Evolutionary conservation across 2,329 filamentous ascomycete genomes (phyloP).

Genomic region (Aspergillus versicolor): DNA sequence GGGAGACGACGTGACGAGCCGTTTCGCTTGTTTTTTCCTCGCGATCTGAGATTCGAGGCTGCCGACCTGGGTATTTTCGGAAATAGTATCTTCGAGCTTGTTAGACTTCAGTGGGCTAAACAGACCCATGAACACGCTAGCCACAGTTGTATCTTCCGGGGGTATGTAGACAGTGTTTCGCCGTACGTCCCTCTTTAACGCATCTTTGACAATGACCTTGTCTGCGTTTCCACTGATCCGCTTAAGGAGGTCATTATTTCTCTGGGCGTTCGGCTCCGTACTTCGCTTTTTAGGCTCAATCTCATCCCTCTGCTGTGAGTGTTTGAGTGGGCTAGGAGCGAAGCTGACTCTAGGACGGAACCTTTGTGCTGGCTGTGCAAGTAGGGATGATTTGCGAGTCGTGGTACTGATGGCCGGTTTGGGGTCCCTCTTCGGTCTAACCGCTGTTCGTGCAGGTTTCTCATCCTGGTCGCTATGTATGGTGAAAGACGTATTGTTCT

Average conservation of each 20-base stretch:
- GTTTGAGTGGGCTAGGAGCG: slow-evolving; percentile 21
- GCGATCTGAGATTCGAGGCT: slow-evolving; percentile 36
- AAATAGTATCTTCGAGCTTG: not conserved
- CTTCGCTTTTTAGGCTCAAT: slow-evolving; percentile 5
- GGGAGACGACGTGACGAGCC: slow-evolving; percentile 20
- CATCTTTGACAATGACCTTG: slow-evolving; percentile 13
- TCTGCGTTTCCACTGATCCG: slow-evolving; percentile 11
- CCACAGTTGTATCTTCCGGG: slow-evolving; percentile 41
- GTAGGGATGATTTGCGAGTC: slow-evolving; percentile 33
- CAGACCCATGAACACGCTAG: slow-evolving; percentile 45
- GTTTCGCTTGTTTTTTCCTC: slow-evolving; percentile 31
- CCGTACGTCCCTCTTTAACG: slow-evolving; percentile 32
- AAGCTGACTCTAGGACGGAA: slow-evolving; percentile 36
- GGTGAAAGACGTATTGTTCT: slow-evolving; percentile 29
- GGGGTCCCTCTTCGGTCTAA: slow-evolving; percentile 21
- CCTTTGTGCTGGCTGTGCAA: slow-evolving; percentile 42
- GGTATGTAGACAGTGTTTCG: slow-evolving; percentile 45
- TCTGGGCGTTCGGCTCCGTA: slow-evolving; percentile 12
- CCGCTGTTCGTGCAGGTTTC: slow-evolving; percentile 9
- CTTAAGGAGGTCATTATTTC: slow-evolving; percentile 18
- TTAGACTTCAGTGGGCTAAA: slow-evolving; percentile 41
- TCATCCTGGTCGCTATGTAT: slow-evolving; percentile 40
- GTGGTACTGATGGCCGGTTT: slow-evolving; percentile 11
- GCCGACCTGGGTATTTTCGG: slow-evolving; percentile 27
- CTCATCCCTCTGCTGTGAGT: slow-evolving; percentile 12